A percentile compares a stretch with the other conserved stretches of the same genome.
Conservation (phyloP, 192 early-diverging fungal species). For the Pilaira anomala region DNA sequence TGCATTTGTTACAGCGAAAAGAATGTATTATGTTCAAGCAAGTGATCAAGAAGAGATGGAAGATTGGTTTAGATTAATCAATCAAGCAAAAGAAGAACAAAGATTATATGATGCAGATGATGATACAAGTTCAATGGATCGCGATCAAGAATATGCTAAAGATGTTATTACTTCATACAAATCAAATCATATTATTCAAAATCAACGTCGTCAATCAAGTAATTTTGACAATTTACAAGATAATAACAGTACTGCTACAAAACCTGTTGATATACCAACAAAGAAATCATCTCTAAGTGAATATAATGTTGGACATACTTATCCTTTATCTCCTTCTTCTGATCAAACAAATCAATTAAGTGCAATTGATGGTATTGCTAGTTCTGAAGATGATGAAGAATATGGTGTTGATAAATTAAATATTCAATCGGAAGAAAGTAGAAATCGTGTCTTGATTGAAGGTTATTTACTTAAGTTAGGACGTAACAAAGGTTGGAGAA, state of each 20-base stretch:
- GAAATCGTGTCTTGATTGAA: constrained; percentile 47
- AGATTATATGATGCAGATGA: constrained; percentile 27
- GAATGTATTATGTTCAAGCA: constrained; percentile 72
- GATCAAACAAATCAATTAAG: constrained; percentile 25
- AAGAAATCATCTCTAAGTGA: constrained; percentile 9
- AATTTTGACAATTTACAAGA: not conserved
- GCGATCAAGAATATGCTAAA: constrained; percentile 32
- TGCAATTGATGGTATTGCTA: constrained; percentile 25
- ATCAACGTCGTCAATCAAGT: constrained; percentile 22
- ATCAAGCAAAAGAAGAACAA: constrained; percentile 46
- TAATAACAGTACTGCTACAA: not conserved
- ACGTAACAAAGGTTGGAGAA: constrained; percentile 58
- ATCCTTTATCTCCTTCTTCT: constrained; percentile 29
- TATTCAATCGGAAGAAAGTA: constrained; percentile 42
- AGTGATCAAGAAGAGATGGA: constrained; percentile 53
- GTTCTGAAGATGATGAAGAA: constrained; percentile 38
- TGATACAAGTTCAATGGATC: constrained; percentile 25
- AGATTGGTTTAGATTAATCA: constrained; percentile 72
- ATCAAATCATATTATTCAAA: constrained; percentile 21
- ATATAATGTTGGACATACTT: constrained; percentile 20
- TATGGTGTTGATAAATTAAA: constrained; percentile 22
- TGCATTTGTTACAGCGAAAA: constrained; percentile 68
- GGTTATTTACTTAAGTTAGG: constrained; percentile 54
- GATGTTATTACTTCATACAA: constrained; percentile 33
- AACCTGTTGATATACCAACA: constrained; percentile 24